A percentile compares a stretch with the other conserved stretches of the same genome.
Evolutionary conservation across 23 red algal species (phyloP).

Genomic region (Chondrus crispus): DNA sequence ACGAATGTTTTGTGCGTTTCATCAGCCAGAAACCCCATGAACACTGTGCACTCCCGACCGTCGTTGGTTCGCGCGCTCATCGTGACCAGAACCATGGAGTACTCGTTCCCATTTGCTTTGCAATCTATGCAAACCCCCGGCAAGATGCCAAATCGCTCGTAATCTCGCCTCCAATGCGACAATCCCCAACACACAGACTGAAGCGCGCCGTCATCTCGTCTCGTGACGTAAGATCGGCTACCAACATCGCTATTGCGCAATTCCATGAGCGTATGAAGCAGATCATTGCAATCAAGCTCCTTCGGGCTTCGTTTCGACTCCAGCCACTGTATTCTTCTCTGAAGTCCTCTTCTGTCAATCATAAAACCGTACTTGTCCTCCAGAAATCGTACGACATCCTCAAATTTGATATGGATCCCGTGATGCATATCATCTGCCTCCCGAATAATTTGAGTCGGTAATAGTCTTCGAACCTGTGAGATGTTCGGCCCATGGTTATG

Average conservation of each 20-base stretch:
- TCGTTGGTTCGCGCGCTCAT: conserved; percentile 1
- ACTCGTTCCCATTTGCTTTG: not conserved
- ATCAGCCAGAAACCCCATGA: not conserved
- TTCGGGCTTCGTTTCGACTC: not conserved
- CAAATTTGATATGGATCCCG: not conserved
- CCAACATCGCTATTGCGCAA: not conserved
- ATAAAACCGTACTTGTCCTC: not conserved
- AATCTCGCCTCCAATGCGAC: not conserved
- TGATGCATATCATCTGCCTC: not conserved
- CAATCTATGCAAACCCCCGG: not conserved
- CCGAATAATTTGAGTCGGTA: not conserved
- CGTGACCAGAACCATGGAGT: not conserved
- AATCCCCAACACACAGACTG: not conserved
- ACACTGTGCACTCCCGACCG: not conserved
- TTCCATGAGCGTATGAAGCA: not conserved
- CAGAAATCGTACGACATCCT: not conserved
- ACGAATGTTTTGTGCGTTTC: not conserved
- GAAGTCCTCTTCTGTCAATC: not conserved
- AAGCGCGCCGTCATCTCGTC: not conserved
- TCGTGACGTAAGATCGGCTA: not conserved
- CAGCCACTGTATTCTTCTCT: not conserved
- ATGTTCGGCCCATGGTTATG: too few relatives aligned
- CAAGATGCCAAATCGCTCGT: not conserved
- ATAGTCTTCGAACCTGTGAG: too few relatives aligned
- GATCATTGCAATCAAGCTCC: not conserved